Percentiles rank a stretch among this genome's conserved stretches.
Conservation (phyloP, 2,329 filamentous ascomycete genomes). For the Ascochyta pisi region DNA sequence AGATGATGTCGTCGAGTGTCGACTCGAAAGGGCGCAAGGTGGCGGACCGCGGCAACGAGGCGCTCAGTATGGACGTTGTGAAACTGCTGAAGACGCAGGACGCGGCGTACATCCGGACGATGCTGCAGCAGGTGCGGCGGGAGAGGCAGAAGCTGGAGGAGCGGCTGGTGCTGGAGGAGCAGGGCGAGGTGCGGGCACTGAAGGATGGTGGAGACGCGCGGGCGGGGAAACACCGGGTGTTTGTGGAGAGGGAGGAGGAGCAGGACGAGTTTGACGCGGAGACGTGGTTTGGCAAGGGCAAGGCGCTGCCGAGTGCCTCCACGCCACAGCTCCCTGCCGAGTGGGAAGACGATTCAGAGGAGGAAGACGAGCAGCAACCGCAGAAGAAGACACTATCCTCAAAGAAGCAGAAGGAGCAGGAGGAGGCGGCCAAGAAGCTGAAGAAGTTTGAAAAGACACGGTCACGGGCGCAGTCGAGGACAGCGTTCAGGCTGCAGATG, state of each 20-base stretch:
- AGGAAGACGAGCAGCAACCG: conserved; percentile 19
- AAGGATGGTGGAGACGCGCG: conserved; percentile 37
- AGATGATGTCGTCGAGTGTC: conserved; percentile 63
- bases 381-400: conserved; percentile 37
- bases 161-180: conserved; percentile 44
- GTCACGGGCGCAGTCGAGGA: conserved; percentile 57
- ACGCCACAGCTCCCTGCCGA: conserved; percentile 31
- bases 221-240: conserved; percentile 45
- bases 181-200: conserved; percentile 51
- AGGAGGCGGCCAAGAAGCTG: conserved; percentile 38
- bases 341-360: conserved; percentile 34
- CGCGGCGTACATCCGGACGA: conserved; percentile 65
- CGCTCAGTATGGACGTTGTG: conserved; percentile 63
- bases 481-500: conserved; percentile 58
- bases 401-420: conserved; percentile 42
- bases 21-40: conserved; percentile 53
- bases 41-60: conserved; percentile 55
- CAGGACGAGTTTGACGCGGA: conserved; percentile 51
- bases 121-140: conserved; percentile 62
- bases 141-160: conserved; percentile 60
- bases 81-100: conserved; percentile 72
- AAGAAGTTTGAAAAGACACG: conserved; percentile 52
- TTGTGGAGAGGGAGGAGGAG: conserved; percentile 51
- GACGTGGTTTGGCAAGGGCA: conserved; percentile 49
- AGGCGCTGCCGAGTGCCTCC: conserved; percentile 28